Evolutionary conservation across 2,329 filamentous ascomycete species (phyloP), one percentile per base, ranked within the genome.

Genomic region (Fusarium mundagurra): DNA sequence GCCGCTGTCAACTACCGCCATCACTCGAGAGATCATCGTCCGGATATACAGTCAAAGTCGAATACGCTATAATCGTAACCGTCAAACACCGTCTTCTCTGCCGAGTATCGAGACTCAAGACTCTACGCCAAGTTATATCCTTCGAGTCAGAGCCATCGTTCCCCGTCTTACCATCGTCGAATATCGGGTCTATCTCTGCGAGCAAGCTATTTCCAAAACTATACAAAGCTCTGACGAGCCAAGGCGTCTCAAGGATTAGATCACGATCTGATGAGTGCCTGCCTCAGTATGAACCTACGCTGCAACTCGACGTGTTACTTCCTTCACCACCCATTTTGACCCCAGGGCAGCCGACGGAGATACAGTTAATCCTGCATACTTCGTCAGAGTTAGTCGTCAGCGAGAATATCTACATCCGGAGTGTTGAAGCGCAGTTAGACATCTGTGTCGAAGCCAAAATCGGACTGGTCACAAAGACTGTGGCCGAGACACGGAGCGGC

Each of bases 331-430:
- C 24, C 1, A 45, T 45, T 1, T 3, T 45, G 17, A 27, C 12
- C 8, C 17, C 24, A 1, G 44, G 44, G 4, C 0, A 24, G 3
- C 24, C 17, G 0, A 27, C 8, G 5, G 7, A 14, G 16, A 27
- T 45, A 6, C 24, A 20, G 7, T 9, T 45, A 4, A 14, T 45
- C 8, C 1, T 45, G 24, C 44, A 45, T 45, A 27, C 17, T 14
- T 12, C 17, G 18, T 18, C 24, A 45, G 17, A 27, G 44, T 18
- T 45, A 9, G 1, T 20, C 8, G 4, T 8, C 12, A 20, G 8
- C 11, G 44, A 45, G 5, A 20, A 9, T 1, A 27, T 45, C 44
- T 45, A 45, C 17, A 45, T 45, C 8, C 17, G 24, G 17, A 27
- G 17, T 27, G 24, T 20, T 2, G 24, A 45, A 27, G 44, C 24